Evolutionary conservation across 768 basidiomycete genomes (phyloP).

Genomic region (Tulasnella sp.): DNA sequence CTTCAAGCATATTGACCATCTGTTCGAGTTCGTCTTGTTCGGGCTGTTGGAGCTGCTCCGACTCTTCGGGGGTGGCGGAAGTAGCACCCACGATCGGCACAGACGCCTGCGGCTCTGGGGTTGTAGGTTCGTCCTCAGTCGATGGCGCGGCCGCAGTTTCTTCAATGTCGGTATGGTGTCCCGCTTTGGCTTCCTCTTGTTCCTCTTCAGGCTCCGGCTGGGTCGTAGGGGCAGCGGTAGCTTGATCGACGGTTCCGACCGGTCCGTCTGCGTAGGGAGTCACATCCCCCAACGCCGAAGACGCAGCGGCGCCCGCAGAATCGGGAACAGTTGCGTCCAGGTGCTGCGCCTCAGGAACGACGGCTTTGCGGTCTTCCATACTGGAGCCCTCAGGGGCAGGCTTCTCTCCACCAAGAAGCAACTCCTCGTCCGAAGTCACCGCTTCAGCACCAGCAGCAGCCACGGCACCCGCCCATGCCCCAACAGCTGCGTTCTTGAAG

Average conservation of each 20-base stretch:
- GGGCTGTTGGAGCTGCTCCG: neutral
- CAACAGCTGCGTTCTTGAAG: neutral
- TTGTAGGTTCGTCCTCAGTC: neutral
- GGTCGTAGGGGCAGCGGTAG: neutral
- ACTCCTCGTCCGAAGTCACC: conserved; percentile 7
- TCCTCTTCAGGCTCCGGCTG: neutral
- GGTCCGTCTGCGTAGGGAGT: neutral
- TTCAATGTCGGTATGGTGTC: neutral
- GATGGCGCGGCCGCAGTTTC: neutral
- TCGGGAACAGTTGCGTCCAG: neutral
- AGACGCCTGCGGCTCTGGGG: neutral
- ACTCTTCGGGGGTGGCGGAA: neutral
- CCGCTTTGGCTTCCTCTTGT: conserved; percentile 9
- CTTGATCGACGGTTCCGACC: neutral
- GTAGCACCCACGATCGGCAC: neutral
- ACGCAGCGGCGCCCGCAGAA: neutral
- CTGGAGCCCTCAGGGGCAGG: neutral
- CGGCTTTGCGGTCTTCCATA: neutral
- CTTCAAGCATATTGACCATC: conserved; percentile 15
- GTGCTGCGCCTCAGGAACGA: neutral
- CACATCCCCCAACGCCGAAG: neutral
- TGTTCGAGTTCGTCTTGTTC: conserved; percentile 14
- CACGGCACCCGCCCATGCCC: neutral
- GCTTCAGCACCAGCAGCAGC: neutral
- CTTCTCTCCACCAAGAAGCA: neutral